Base-by-base conservation (phyloP, 1,284 basidiomycete genomes). In the Pterulicium gracile region DNA sequence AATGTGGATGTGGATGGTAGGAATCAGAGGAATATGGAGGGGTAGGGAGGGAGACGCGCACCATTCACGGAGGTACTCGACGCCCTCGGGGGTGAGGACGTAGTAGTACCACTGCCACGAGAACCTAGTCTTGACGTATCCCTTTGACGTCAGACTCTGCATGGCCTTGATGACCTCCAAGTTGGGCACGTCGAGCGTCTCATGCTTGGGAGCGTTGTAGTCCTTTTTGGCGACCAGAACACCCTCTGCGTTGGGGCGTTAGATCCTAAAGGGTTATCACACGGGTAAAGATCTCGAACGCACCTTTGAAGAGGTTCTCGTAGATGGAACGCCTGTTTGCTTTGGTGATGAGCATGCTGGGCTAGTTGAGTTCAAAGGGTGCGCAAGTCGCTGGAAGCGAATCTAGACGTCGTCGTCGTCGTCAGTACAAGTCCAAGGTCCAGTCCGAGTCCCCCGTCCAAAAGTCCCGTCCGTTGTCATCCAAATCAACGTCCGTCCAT, bases 141-240 rank as follows among this genome's bases (percentile, higher is more conserved):
- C 92, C 70, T 80, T 86, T 51, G 93, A 97, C 64, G 90, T 98
- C 58, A 99, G 77, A 69, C 89, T 94, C 70, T 98, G 95, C 75
- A 95, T 85, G 52, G 92, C 92, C 81, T 98, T 99, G 81, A 99
- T 96, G 60, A 98, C 96, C 67, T 97, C 77, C 55, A 99, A 85
- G 75, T 99, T 98, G 57, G 89, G 88, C 61, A 98, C 85, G 55
- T 94, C 88, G 56, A 99, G 81, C 63, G 98, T 94, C 61, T 96
- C 91, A 67, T 99, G 96, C 70, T 95, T 91, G 49, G 91, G 88
- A 51, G 90, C 88, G 66, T 97, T 95, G 77, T 79, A 98, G 72
- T 99, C 93, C 77, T 98, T 98, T 77, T 96, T 94, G 61, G 95
- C 95, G 65, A 98, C 95, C 64, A 98, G 75, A 55, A 98, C 96